Evolutionary conservation across 2,329 filamentous ascomycete species (phyloP).

Genomic region (Penicillium sp.): DNA sequence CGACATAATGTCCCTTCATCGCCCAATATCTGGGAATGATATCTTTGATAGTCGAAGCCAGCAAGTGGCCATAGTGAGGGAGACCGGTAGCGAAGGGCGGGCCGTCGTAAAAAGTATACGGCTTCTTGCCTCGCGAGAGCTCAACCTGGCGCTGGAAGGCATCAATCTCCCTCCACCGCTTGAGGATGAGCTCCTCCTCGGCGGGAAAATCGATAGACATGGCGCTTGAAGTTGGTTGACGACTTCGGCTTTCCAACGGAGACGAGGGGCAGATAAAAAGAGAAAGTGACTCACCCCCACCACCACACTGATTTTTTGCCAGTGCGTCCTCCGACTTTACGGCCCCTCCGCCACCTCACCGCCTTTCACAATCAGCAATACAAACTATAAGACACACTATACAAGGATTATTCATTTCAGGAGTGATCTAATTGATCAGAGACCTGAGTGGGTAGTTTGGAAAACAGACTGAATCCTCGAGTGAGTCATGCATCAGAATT

Average conservation of each 20-base stretch:
- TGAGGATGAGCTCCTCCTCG: conserved; percentile 82
- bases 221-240: conserved; percentile 30
- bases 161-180: conserved; percentile 86
- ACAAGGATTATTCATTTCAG: neutral
- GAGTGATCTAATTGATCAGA: neutral
- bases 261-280: conserved; percentile 27
- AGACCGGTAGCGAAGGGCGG: conserved; percentile 74
- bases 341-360: conserved; percentile 17
- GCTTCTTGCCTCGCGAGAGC: conserved; percentile 77
- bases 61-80: conserved; percentile 72
- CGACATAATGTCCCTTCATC: conserved; percentile 93
- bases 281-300: conserved; percentile 29
- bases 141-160: conserved; percentile 88
- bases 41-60: conserved; percentile 95
- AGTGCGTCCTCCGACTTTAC: conserved; percentile 12
- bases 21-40: conserved; percentile 97
- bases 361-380: conserved; percentile 9
- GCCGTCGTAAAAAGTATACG: conserved; percentile 94
- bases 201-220: conserved; percentile 93
- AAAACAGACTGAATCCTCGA: too few relatives aligned
- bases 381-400: neutral
- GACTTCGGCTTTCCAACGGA: conserved; percentile 17
- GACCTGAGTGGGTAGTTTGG: neutral
- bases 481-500: neutral
- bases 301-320: conserved; percentile 22